phyloP scores from a whole-genome alignment of 495 filamentous ascomycete species.

The Aspergillus olivimuriae region DNA sequence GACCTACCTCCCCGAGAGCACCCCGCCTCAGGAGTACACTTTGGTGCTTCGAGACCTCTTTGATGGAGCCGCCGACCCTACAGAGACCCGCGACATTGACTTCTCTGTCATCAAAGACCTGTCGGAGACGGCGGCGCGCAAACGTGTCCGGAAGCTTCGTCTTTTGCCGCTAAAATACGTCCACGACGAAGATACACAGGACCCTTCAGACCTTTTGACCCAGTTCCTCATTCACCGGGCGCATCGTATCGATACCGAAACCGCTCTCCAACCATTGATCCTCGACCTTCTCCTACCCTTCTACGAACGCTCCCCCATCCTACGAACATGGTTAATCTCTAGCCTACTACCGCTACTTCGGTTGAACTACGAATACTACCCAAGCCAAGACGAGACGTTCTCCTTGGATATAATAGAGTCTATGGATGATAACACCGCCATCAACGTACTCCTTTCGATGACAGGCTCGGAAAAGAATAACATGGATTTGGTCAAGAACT shows the following conservation, averaged over 20 bases:
- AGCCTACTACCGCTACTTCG: conserved; percentile 71
- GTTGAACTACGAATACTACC: conserved; percentile 80
- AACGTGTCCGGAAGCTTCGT: conserved; percentile 63
- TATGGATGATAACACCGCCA: conserved; percentile 52
- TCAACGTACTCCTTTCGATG: conserved; percentile 64
- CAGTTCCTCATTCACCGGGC: conserved; percentile 73
- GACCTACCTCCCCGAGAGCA: conserved; percentile 76
- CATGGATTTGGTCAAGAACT: conserved; percentile 56
- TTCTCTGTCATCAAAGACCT: conserved; percentile 53
- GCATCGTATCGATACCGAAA: conserved; percentile 69
- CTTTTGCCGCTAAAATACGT: conserved; percentile 54
- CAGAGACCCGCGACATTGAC: conserved; percentile 41
- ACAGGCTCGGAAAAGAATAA: conserved; percentile 38
- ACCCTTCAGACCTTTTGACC: conserved; percentile 50
- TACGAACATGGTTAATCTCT: conserved; percentile 74
- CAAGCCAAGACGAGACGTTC: conserved; percentile 45
- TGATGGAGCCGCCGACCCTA: conserved; percentile 26
- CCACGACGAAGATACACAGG: conserved; percentile 35
- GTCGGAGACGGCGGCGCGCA: conserved; percentile 57
- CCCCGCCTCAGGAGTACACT: conserved; percentile 58
- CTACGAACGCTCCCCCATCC: conserved; percentile 54
- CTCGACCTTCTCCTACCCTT: conserved; percentile 70
- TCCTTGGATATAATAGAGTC: conserved; percentile 55
- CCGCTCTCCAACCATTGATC: conserved; percentile 66
- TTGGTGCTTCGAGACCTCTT: conserved; percentile 52